Evolutionary conservation across 2,329 filamentous ascomycete species (phyloP), one percentile per base, ranked within the genome.

Genomic region (Phialophora chinensis): DNA sequence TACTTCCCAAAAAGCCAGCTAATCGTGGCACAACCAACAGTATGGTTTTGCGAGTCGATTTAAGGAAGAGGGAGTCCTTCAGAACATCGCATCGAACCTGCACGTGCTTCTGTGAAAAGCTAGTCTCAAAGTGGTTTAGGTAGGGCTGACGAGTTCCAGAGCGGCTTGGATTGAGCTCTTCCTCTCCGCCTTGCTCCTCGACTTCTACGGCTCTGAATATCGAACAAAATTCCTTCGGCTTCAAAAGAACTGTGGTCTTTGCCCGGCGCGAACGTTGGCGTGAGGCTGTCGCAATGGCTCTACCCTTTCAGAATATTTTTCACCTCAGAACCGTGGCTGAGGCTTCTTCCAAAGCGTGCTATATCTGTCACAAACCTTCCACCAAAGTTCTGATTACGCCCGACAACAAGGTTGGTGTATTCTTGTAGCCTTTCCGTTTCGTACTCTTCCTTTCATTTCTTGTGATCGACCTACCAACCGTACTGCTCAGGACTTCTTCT

Each of bases 351-450:
- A 96, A 91, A 79, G 84, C 91, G 58, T 99, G 95, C 79, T 90
- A 92, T 78, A 88, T 98, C 69, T 98, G 95, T 84, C 96, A 90
- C 83, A 96, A 95, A 79, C 90, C 91, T 8, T 92, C 90, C 66
- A 88, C 89, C 6, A 96, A 90, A 71, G 94, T 98, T 20, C 83
- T 99, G 62, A 91, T 97, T 72, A 96, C 93, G 8, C 87, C 91
- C 0, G 93, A 96, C 74, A 93, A 92, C 74, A 95, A 94, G 87
- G 93, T 95, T 80, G 72, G 74, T 50, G 25, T 52, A 25, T 17
- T 70, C 44, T n/a, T 8, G 38, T n/a, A 44, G 38, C 8, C 38
- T n/a, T 44, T 44, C 38, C 6, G 3, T n/a, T 2, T 44, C 6
- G 38, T 17, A 20, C 17, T 17, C 38, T 44, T 20, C 17, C 17